phyloP scores from a whole-genome alignment of 179 eudicot genomes.

The Sideroxylon spinosum region DNA sequence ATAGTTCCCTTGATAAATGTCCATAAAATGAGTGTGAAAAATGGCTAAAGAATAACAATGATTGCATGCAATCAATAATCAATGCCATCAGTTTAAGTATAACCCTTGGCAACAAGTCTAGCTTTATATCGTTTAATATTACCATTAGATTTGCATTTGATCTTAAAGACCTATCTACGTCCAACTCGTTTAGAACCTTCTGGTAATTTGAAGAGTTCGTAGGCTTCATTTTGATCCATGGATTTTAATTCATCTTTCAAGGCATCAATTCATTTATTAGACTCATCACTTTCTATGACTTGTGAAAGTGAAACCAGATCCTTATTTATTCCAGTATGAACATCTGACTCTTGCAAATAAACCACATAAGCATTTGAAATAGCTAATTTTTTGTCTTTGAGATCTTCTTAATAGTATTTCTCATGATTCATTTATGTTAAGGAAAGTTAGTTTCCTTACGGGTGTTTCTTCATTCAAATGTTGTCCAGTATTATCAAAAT shows the following conservation, averaged over 20 bases:
- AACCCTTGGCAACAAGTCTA: too few relatives aligned
- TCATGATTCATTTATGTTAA: neutral
- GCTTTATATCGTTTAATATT: too few relatives aligned
- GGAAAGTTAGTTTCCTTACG: neutral
- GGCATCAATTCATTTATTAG: neutral
- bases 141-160: too few relatives aligned
- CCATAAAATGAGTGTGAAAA: too few relatives aligned
- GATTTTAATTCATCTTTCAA: neutral
- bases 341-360: neutral
- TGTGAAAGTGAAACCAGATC: neutral
- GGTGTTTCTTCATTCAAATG: neutral
- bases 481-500: neutral
- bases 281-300: neutral
- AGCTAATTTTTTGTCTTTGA: neutral
- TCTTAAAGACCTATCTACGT: too few relatives aligned
- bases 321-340: neutral
- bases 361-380: neutral
- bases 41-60: too few relatives aligned
- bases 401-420: neutral
- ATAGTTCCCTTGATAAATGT: too few relatives aligned
- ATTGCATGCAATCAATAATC: too few relatives aligned
- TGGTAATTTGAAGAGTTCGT: too few relatives aligned
- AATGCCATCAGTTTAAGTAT: too few relatives aligned
- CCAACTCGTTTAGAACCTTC: too few relatives aligned
- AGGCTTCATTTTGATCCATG: neutral